Conservation (phyloP, 495 filamentous ascomycete species). For the Neurospora sp. region DNA sequence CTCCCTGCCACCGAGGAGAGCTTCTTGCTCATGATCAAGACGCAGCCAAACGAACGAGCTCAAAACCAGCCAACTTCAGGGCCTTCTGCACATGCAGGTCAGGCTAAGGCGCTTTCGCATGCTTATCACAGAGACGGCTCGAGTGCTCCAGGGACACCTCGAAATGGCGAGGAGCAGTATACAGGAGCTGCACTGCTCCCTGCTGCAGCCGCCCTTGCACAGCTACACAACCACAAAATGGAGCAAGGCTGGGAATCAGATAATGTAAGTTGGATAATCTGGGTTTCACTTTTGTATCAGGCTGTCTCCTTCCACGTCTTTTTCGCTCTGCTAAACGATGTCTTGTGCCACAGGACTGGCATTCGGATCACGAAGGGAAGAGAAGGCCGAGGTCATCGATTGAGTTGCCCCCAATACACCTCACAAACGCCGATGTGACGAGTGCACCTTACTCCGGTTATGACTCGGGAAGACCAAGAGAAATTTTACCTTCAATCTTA, state of each 20-base stretch:
- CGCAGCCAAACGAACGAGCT: slow-evolving; percentile 74
- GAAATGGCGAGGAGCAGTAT: slow-evolving; percentile 64
- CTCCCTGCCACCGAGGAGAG: slow-evolving; percentile 97
- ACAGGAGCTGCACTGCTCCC: slow-evolving; percentile 49
- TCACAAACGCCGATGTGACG: slow-evolving; percentile 50
- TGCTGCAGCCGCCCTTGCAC: slow-evolving; percentile 76
- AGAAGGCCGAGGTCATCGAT: slow-evolving; percentile 48
- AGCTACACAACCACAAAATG: slow-evolving; percentile 69
- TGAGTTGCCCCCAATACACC: slow-evolving; percentile 63
- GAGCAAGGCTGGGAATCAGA: slow-evolving; percentile 81
- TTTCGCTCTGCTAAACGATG: slow-evolving; percentile 17
- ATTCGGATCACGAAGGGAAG: slow-evolving; percentile 60
- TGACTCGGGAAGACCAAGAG: slow-evolving; percentile 49
- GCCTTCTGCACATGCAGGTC: slow-evolving; percentile 18
- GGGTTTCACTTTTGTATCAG: not conserved
- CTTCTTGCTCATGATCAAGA: slow-evolving; percentile 91
- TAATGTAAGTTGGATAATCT: slow-evolving; percentile 44
- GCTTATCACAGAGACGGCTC: slow-evolving; percentile 53
- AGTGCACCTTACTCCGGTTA: slow-evolving; percentile 58
- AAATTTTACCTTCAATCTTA: slow-evolving; percentile 73
- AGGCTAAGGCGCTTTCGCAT: slow-evolving; percentile 31
- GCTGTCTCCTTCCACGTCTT: not conserved
- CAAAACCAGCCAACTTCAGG: slow-evolving; percentile 20
- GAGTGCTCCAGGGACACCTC: slow-evolving; percentile 61
- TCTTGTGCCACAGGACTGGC: slow-evolving; percentile 45